A percentile compares a stretch with the other conserved stretches of the same genome.
phyloP scores from a whole-genome alignment of 306 rosid species.

The Cucumis melo region DNA sequence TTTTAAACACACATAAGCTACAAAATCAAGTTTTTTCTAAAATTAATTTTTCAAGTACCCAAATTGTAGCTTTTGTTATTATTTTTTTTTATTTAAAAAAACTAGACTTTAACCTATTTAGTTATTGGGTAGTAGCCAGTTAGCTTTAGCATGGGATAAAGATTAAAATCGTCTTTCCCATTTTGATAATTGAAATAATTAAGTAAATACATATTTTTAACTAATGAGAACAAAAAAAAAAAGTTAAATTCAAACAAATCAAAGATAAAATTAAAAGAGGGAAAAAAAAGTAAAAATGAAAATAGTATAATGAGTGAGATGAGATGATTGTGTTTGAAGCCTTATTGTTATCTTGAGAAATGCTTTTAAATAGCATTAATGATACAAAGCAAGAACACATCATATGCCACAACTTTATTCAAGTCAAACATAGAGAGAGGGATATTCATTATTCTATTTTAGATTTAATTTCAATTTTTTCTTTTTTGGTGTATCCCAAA shows the following conservation, averaged over 20 bases:
- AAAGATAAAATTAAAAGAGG: background rate
- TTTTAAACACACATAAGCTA: no score
- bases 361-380: conserved; percentile 42
- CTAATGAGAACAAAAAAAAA: background rate
- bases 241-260: conserved; percentile 40
- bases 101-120: no score
- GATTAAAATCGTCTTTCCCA: no score
- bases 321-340: conserved; percentile 67
- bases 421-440: conserved; percentile 42
- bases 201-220: no score
- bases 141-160: no score
- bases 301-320: conserved; percentile 23
- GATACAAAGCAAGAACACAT: conserved; percentile 37
- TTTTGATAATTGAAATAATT: no score
- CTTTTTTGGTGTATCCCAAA: background rate
- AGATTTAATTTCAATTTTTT: background rate
- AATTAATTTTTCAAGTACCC: no score
- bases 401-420: conserved; percentile 35
- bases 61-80: no score
- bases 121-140: no score
- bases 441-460: conserved; percentile 3
- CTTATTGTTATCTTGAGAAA: conserved; percentile 44
- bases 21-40: no score
- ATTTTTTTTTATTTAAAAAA: no score
- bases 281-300: background rate